Evolutionary conservation across 495 filamentous ascomycete genomes (phyloP).

Genomic region (Friedmanniomyces simplex): DNA sequence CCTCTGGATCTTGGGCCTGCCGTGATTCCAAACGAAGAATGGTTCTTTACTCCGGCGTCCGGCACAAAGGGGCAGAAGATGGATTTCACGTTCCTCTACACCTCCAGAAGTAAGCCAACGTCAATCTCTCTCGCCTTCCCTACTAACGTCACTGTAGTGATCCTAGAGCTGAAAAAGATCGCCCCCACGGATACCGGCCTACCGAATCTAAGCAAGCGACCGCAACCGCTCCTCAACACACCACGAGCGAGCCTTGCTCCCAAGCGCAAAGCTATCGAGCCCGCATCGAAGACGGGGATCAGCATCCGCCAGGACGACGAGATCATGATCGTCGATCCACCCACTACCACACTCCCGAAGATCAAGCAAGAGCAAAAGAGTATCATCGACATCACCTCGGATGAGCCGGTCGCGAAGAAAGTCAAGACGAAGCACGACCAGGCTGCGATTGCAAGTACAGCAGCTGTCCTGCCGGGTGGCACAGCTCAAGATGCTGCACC

Average conservation of each 20-base stretch:
- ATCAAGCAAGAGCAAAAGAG: neutral
- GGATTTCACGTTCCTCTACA: conserved; percentile 1
- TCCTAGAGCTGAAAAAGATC: conserved; percentile 1
- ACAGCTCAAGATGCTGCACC: neutral
- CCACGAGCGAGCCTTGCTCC: neutral
- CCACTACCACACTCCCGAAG: neutral
- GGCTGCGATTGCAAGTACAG: no score
- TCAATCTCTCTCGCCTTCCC: no score
- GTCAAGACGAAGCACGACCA: neutral
- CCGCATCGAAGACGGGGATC: no score
- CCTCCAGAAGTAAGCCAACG: neutral
- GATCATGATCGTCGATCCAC: neutral
- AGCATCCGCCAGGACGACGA: no score
- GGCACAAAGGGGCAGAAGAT: neutral
- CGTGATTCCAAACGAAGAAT: neutral
- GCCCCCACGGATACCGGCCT: neutral
- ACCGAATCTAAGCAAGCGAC: neutral
- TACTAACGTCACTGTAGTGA: no score
- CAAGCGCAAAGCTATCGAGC: neutral
- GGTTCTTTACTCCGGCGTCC: neutral
- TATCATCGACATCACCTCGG: neutral
- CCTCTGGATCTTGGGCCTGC: neutral
- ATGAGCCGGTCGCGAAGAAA: neutral
- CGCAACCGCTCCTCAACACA: neutral
- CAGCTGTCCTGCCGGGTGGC: no score